Base-by-base conservation (phyloP, 2,329 filamentous ascomycete genomes). In the Hypoxylon sp. region DNA sequence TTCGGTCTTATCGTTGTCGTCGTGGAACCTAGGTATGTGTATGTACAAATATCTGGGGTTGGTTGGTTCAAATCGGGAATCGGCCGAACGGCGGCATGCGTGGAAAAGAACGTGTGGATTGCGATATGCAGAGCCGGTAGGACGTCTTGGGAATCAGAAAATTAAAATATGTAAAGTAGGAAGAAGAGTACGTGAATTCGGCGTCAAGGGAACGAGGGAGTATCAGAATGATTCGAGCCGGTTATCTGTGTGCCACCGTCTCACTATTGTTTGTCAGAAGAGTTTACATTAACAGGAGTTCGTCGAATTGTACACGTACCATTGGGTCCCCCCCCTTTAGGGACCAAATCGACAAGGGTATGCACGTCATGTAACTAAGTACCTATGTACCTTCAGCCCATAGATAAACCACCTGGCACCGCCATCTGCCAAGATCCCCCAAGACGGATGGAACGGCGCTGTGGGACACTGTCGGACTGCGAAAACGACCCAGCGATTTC, bases 291-390 rank as follows among this genome's bases (percentile, higher is more conserved):
- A 41, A 66, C 49, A 63, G 67, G 61, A 66, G 63, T 64, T 67
- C 57, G 43, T 67, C 10, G 53, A 63, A 69, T 67, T 69, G 67
- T 65, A 69, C 64, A 69, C 67, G 67, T 69, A 67, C 67, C 63
- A 69, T 69, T 69, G 67, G 57, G 52, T 59, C 38, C 62, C 51
- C 65, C n/a, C 60, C 55, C 19, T 21, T 7, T 17, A 66, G 59
- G 59, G 53, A 62, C 52, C 48, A 46, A 46, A 32, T 45, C 17
- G 36, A 45, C 60, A 41, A 49, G 60, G 60, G 45, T 53, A 57
- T 59, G 66, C 63, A 69, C 62, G 63, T 69, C 63, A 60, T 62
- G 58, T 65, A 56, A 48, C 11, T 49, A 50, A 13, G 43, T 56
- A 60, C 30, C 21, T 58, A 48, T 38, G 30, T 53, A 58, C 32